Evolutionary conservation across 2,329 filamentous ascomycete genomes (phyloP).

Genomic region (Colletotrichum sp.): DNA sequence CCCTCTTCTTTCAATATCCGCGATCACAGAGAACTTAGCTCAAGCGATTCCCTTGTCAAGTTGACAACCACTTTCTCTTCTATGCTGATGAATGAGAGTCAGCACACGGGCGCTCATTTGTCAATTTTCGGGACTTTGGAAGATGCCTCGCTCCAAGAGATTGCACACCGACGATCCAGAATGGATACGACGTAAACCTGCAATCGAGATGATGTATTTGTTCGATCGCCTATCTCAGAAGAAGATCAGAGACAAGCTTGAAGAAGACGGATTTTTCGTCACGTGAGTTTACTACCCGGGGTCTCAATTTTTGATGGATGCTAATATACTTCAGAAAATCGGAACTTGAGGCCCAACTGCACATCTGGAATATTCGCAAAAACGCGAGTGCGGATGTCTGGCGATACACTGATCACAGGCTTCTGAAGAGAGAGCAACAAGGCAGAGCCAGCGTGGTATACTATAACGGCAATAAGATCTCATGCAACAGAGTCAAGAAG

Average conservation of each 20-base stretch:
- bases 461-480: rapidly evolving
- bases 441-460: rapidly evolving
- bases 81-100: rapidly evolving
- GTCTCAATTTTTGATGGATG: rapidly evolving
- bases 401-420: neutral
- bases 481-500: rapidly evolving
- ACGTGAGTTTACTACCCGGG: neutral
- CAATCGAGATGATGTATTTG: neutral
- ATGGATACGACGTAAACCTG: neutral
- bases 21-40: rapidly evolving
- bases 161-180: rapidly evolving
- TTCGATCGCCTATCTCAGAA: neutral
- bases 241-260: neutral
- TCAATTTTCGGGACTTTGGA: rapidly evolving
- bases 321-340: rapidly evolving
- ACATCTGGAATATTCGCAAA: neutral
- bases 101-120: rapidly evolving
- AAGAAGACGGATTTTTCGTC: rapidly evolving
- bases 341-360: neutral
- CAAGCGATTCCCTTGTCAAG: rapidly evolving
- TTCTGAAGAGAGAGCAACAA: neutral
- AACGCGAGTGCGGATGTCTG: neutral
- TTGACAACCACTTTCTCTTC: rapidly evolving
- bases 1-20: rapidly evolving
- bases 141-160: neutral